Base-by-base conservation (phyloP, 2,329 filamentous ascomycete species). In the Sporothrix phasma region DNA sequence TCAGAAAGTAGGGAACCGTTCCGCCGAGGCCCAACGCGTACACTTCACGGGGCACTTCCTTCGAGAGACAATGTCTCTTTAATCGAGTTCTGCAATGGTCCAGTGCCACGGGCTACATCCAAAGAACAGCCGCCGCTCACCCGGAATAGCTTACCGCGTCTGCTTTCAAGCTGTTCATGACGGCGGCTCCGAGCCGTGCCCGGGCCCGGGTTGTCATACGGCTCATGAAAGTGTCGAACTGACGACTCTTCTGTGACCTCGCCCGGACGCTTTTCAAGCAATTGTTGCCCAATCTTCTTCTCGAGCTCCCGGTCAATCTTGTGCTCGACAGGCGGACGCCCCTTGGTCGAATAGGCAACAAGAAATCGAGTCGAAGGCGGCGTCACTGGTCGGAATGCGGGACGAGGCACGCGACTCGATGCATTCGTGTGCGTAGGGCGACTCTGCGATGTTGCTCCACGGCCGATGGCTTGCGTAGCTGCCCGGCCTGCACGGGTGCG, bases 1-100 rank as follows among this genome's bases (percentile, higher is more conserved):
- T 97, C 47, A 82, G 89, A 10, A 95, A 79, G 76, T 96, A 97
- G 53, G 94, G 91, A 5, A 96, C 71, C 1, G 95, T 87, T 71
- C 91, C 92, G 5, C 89, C 89, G 65, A 90, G 79, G 64, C 89
- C 89, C 49, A 92, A 81, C 65, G 81, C 79, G 58, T 87, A 80
- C 24, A 88, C 84, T 72, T 89, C 85, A 70, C 80, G 83, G 7
- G 89, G 89, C 3, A 91, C 88, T 1, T 78, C 77, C 39, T 74
- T 72, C 41, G n/a, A 92, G 79, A 22, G 80, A 82, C 71, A 92
- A 88, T 0, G 88, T 88, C 15, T 90, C 85, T 70, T 84, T 85
- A 71, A 91, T 82, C 8, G 82, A 81, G 71, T 81, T 77, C 84
- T 90, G 70, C 5, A 1, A 41, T 61, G 22, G 56, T 41, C n/a